Evolutionary conservation across 768 basidiomycete species (phyloP), one percentile per base, ranked within the genome.

Genomic region (Boletus barrowsii): DNA sequence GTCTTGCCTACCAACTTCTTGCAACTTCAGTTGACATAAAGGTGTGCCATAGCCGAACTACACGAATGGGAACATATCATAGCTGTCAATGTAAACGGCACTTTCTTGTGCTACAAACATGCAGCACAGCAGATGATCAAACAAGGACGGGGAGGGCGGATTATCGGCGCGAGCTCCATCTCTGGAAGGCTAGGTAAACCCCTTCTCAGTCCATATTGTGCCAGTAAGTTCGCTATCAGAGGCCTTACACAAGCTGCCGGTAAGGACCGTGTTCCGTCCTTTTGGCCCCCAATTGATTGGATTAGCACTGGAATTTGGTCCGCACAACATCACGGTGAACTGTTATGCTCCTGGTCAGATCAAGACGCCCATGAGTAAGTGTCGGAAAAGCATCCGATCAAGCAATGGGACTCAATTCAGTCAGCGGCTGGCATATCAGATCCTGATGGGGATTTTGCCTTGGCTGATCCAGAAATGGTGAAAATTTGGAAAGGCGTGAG

Each of bases 41-140:
- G 10, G 2, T 14, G 7, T 17, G n/a, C 1, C 11, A 6, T 36
- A 51, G 56, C 50, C 8, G 26, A 18, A 5, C n/a, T 46, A 7
- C 50, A 58, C 5, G 46, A 15, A 2, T 55, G 53, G 56, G 53
- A 57, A 3, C 18, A 9, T 3, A 7, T 45, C 24, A 46, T 55
- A 20, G 30, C 52, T 4, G 24, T 84, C 60, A 85, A 87, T 58
- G 70, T 75, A 55, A 75, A 78, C 46, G 83, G 82, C 42, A 70
- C 76, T 3, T 83, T 80, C 69, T 74, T 81, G 54, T 84, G 82
- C 62, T 86, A 83, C 47, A 81, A 84, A 43, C 76, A 83, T 56
- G 85, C 83, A 3, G 83, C 81, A 17, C 71, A 72, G 56, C 77
- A 80, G 61, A 86, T 86, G 85, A 74, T 83, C 20, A 53, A 65